Base-by-base conservation (phyloP, 495 filamentous ascomycete species). In the Tuber microsphaerosporum region DNA sequence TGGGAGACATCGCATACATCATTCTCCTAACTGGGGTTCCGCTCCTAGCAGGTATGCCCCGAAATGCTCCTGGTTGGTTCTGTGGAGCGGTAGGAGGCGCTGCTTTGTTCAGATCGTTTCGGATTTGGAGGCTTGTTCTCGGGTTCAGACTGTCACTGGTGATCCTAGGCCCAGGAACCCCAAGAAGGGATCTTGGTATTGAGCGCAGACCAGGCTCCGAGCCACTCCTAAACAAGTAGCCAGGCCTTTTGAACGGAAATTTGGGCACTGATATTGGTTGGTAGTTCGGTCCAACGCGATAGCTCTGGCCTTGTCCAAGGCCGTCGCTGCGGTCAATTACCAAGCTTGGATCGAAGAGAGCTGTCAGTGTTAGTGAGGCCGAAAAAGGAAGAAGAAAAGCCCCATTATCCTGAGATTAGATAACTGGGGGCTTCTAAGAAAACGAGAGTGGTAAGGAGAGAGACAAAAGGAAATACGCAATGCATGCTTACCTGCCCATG, bases 271-370 rank as follows among this genome's bases (percentile, higher is more conserved):
- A 56, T 61, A 61, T 61, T 14, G 81, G 81, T 37, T 46, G 76
- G 56, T 78, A 82, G 74, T 80, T 82, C 20, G 74, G 69, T 0
- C 81, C 81, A 17, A 56, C 71, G 2, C 81, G 81, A 70, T 82
- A 78, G 71, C 80, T 80, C 37, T 82, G 81, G 20, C 81, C 81
- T 46, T 68, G 51, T 51, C 81, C 81, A 45, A 82, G 81, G 42
- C 81, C 81, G 68, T 82, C 81, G 20, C 82, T 48, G n/a, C 80
- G 80, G 31, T 71, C 71, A 8, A 79, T 80, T 37, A 56, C 80
- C 56, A 82, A 39, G 42, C 44, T 56, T 19, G 80, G 80, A 26
- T 82, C 80, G 22, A 75, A 82, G 6, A 82, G 39, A 10, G 71
- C 80, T 81, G 16, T 14, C 39, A 4, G 46, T 70, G 10, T 20